Evolutionary conservation across 306 rosid species (phyloP).

Genomic region (Lathyrus aphaca): DNA sequence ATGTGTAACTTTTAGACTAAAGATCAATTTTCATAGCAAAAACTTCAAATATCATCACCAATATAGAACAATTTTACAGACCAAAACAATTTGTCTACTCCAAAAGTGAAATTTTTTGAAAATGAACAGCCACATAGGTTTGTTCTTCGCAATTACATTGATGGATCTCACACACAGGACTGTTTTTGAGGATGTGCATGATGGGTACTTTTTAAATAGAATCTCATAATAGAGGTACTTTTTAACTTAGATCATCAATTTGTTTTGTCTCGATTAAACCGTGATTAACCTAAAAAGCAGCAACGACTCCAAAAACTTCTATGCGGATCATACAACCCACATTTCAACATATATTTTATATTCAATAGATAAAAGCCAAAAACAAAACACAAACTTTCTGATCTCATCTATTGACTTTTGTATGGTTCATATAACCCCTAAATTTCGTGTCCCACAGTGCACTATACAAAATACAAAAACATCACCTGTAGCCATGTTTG

Average conservation of each 20-base stretch:
- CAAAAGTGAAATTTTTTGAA: background rate
- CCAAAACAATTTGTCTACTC: background rate
- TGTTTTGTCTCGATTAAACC: no score
- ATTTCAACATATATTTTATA: no score
- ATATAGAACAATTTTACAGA: background rate
- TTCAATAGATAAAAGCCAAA: background rate
- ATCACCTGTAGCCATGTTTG: constrained; percentile 79
- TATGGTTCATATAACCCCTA: background rate
- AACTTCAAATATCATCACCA: background rate
- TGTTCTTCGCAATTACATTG: no score
- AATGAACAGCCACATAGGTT: background rate
- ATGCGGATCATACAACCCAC: background rate
- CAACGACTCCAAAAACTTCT: no score
- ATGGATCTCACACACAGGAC: background rate
- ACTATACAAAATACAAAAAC: background rate
- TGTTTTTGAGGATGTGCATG: no score
- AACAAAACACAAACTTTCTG: background rate
- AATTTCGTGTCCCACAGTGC: background rate
- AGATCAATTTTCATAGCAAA: background rate
- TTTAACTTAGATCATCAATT: no score
- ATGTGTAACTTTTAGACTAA: no score
- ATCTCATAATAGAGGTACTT: no score
- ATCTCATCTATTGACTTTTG: background rate
- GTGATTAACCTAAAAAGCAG: no score
- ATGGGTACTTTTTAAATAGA: no score